Conservation (phyloP, 495 filamentous ascomycete genomes). For the Xylaria acuta region DNA sequence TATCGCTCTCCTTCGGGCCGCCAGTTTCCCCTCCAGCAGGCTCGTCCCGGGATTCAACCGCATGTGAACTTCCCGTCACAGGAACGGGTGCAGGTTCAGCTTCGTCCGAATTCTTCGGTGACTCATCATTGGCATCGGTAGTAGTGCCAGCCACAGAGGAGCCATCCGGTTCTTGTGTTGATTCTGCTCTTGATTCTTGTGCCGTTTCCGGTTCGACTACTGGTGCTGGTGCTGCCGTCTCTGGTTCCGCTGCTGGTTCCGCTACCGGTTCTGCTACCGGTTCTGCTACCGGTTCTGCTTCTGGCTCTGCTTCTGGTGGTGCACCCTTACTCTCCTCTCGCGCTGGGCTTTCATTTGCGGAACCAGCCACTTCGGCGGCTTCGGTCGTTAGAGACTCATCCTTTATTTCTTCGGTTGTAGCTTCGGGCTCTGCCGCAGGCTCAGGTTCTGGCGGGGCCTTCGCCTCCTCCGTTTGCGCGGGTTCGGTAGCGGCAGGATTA, state of each 20-base stretch:
- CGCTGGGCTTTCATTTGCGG: constrained; percentile 2
- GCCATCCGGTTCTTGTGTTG: constrained; percentile 9
- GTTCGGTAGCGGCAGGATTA: constrained; percentile 13
- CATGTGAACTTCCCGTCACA: not conserved
- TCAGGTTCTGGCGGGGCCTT: constrained; percentile 30
- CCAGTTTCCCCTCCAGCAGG: not conserved
- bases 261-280: not conserved
- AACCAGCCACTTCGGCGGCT: not conserved
- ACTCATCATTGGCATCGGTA: not conserved
- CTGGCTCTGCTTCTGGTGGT: not conserved
- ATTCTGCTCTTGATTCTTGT: constrained; percentile 18
- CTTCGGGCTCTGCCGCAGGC: constrained; percentile 23
- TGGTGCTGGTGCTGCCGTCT: not conserved
- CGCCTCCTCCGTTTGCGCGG: constrained; percentile 29
- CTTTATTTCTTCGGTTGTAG: constrained; percentile 28
- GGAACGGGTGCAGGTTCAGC: not conserved
- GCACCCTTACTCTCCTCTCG: not conserved
- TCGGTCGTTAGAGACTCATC: constrained; percentile 28
- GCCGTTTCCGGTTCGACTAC: not conserved
- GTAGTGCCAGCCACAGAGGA: not conserved
- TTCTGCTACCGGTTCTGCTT: not conserved
- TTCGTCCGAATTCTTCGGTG: not conserved
- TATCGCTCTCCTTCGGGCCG: not conserved
- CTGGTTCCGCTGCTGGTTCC: not conserved
- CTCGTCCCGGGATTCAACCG: constrained; percentile 1